phyloP scores from a whole-genome alignment of 305 asterid genomes.

The Solanum aculeatissimum region DNA sequence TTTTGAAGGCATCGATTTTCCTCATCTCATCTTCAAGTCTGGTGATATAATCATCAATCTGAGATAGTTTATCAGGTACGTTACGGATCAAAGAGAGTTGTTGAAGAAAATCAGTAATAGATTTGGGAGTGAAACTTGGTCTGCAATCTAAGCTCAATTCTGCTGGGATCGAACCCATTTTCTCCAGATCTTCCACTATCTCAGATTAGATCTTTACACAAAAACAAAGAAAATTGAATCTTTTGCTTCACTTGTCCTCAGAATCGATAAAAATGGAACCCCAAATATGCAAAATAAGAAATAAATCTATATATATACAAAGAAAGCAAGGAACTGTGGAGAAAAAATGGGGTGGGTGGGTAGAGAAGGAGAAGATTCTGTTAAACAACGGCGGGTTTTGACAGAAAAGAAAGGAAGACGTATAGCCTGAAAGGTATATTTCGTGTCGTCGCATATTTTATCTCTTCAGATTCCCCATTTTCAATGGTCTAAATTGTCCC shows the following conservation, averaged over 20 bases:
- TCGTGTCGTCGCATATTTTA: slow-evolving; percentile 25
- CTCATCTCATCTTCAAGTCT: slow-evolving; percentile 64
- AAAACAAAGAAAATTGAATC: neutral
- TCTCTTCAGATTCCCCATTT: neutral
- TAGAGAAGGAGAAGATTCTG: slow-evolving; percentile 27
- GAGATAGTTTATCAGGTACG: slow-evolving; percentile 31
- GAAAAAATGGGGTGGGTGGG: neutral
- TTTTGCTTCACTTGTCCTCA: neutral
- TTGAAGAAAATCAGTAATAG: slow-evolving; percentile 29
- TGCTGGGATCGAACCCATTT: slow-evolving; percentile 44
- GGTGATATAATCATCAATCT: slow-evolving; percentile 39
- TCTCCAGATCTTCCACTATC: slow-evolving; percentile 17
- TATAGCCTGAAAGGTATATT: neutral
- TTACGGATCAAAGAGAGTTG: slow-evolving; percentile 23
- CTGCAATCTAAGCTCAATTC: slow-evolving; percentile 45
- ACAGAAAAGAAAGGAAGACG: slow-evolving; percentile 8
- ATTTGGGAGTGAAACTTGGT: slow-evolving; percentile 20
- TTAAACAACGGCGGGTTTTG: slow-evolving; percentile 31
- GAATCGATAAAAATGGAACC: neutral
- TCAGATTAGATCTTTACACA: neutral
- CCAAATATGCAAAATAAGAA: neutral
- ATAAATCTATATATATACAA: neutral
- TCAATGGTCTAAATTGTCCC: slow-evolving; percentile 3
- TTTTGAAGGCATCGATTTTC: slow-evolving; percentile 74
- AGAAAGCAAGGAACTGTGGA: slow-evolving; percentile 11